phyloP scores from a whole-genome alignment of 495 filamentous ascomycete species.

The Cenococcum geophilum region DNA sequence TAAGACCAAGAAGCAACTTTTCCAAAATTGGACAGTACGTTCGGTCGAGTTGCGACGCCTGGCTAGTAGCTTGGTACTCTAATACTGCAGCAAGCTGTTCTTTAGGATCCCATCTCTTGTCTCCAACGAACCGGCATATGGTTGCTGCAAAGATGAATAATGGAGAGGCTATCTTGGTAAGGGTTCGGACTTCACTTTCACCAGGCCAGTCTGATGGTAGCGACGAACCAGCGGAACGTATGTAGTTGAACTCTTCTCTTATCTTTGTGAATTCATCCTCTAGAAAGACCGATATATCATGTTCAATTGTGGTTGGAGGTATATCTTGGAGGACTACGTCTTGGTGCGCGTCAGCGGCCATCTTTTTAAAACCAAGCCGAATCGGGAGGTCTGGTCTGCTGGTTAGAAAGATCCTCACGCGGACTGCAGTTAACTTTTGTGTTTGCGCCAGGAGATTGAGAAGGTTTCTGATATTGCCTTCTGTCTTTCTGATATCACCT shows the following conservation, averaged over 20 bases:
- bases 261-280: conserved; percentile 11
- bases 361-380: conserved; percentile 22
- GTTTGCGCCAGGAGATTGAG: conserved; percentile 29
- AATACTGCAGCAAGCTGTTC: conserved; percentile 16
- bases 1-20: conserved; percentile 10
- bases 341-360: conserved; percentile 12
- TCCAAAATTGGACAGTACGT: conserved; percentile 26
- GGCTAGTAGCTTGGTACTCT: conserved; percentile 6
- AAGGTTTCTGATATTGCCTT: conserved; percentile 26
- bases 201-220: conserved; percentile 40
- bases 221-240: not conserved
- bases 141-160: conserved; percentile 29
- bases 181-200: conserved; percentile 22
- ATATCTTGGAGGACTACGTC: conserved; percentile 35
- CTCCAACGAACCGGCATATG: conserved; percentile 22
- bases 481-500: conserved; percentile 20
- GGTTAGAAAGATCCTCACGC: conserved; percentile 33
- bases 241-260: not conserved
- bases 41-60: conserved; percentile 13
- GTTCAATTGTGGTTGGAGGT: conserved; percentile 28
- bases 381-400: conserved; percentile 37
- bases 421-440: conserved; percentile 15
- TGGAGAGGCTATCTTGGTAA: conserved; percentile 38
- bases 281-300: conserved; percentile 38
- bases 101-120: conserved; percentile 10